Conservation (phyloP, 169 alveolate genomes). For the Plasmodium chabaudi region DNA sequence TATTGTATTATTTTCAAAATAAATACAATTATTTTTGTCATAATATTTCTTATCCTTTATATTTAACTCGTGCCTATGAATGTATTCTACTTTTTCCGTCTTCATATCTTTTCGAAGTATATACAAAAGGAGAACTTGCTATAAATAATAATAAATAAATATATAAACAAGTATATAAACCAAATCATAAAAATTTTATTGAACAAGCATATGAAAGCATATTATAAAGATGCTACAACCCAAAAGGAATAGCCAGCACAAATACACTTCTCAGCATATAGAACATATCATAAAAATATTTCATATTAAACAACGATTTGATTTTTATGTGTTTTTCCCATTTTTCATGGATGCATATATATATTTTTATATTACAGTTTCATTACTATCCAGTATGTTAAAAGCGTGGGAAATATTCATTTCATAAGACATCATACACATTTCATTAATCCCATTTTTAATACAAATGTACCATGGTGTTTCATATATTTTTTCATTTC, state of each 20-base stretch:
- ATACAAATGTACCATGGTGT: constrained; percentile 75
- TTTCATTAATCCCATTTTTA: constrained; percentile 21
- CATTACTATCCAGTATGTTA: constrained; percentile 52
- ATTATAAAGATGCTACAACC: no score
- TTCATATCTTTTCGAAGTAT: constrained; percentile 34
- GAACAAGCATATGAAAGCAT: no score
- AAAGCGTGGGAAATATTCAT: constrained; percentile 53
- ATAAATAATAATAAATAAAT: constrained; percentile 4
- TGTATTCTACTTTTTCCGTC: constrained; percentile 47
- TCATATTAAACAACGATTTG: no score
- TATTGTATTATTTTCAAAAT: constrained; percentile 52
- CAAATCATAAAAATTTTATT: no score
- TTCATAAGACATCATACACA: constrained; percentile 74
- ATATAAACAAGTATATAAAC: not conserved
- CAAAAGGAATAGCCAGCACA: not conserved
- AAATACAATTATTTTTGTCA: constrained; percentile 47
- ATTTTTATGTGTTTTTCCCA: not conserved
- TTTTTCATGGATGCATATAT: not conserved
- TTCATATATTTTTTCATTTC: constrained; percentile 35
- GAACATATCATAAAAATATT: no score
- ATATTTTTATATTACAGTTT: not conserved
- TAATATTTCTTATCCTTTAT: constrained; percentile 47
- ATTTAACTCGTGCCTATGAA: constrained; percentile 55
- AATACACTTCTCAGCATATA: not conserved
- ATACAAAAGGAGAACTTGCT: constrained; percentile 45